Base-by-base conservation (phyloP, 257 asterid genomes). In the Primulina eburnea region DNA sequence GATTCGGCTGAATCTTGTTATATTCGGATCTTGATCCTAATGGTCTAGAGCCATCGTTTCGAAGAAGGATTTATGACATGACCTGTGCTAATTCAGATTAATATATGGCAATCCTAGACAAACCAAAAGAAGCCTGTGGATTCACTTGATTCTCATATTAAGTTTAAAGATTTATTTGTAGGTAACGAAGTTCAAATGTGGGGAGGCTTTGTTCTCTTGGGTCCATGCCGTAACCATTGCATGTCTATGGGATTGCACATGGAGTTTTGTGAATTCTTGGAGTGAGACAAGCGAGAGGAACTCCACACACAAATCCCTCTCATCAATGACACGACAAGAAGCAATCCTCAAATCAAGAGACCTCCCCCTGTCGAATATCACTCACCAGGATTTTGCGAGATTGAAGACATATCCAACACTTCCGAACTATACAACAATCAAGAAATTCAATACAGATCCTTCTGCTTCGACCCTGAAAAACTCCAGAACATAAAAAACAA, bases 131-230 rank as follows among this genome's bases (percentile, higher is more conserved):
- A 32, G 34, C 34, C 34, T 32, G 6, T 33, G 2, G 5, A 5
- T 33, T 33, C 35, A 33, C 35, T 34, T 34, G 7, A 7, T 34
- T 6, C 38, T 7, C 8, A 34, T 7, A 7, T 29, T 14, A 10
- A 4, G 9, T 8, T 2, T 0, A 12, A 7, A 43, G n/a, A 4
- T 60, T 21, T 0, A 7, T 65, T 65, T 65, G 26, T 77, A 91
- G 97, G 95, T 86, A 72, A 92, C 98, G 2, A 85, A 85, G 74
- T 92, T 92, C 91, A 85, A 86, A 73, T 88, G 97, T 78, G 97
- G 98, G 97, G 98, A 20, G 98, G 98, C 18, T 92, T 90, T 67
- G 97, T 85, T 35, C 82, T 92, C 82, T 92, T 1, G 96, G 98
- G n/a, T n/a, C n/a, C n/a, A n/a, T n/a, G n/a, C n/a, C n/a, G n/a